Evolutionary conservation across 2,329 filamentous ascomycete genomes (phyloP), one percentile per base, ranked within the genome.

Genomic region (Aspergillus aculeatinus): DNA sequence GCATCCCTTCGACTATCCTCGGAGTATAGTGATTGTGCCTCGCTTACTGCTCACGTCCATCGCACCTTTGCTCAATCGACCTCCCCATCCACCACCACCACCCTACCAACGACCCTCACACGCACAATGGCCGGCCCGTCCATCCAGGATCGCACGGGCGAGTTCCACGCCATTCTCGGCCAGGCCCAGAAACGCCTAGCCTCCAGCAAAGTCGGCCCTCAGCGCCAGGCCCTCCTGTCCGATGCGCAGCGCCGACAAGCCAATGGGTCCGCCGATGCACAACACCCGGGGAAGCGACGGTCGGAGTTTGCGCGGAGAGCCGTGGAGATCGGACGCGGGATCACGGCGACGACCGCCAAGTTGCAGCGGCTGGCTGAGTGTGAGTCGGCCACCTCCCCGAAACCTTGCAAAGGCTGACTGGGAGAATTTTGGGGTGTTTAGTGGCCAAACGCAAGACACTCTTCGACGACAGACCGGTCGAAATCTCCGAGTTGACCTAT

Each of bases 391-490:
- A 10, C 2, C 39, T 44, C 33, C 33, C 33, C 33, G 39, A 44
- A 29, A 44, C 7, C 47, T 60, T 31, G 47, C 27, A 47, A 16
- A 29, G 5, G 33, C 10, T 44, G 39, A 27, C 25, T 52, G 51
- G 53, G 3, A 31, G 9, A n/a, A 21, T 49, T 25, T 57, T 31
- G 19, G 25, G 12, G 25, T 54, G 55, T 23, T 55, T 55, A 90
- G 88, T 99, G 73, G 95, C 95, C n/a, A 94, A 92, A 77, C 88
- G 94, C 71, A 96, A 96, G 79, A 96, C 95, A 10, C 87, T 99
- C 48, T 99, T 99, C 75, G 95, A 99, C 76, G 95, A 99, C 80
- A 87, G 91, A 74, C 92, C 95, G 0, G 91, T 97, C 58, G 95
- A 99, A 78, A 97, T 98, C 76, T 95, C 95, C 76, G 92, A 98